Base-by-base conservation (phyloP, 2,329 filamentous ascomycete species). In the Acarospora socialis region DNA sequence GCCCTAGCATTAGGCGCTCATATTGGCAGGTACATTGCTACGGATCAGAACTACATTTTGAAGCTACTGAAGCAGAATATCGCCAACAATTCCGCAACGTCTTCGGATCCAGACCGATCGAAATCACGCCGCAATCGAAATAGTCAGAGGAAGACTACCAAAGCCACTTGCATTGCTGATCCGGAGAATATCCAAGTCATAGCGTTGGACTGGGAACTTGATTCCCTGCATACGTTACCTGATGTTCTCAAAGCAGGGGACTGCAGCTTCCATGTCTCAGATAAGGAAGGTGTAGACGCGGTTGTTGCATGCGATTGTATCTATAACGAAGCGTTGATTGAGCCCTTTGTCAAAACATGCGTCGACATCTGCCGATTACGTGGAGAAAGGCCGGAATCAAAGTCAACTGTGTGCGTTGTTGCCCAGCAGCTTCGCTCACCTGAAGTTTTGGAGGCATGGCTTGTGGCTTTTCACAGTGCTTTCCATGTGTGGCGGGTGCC, bases 231-330 rank as follows among this genome's bases (percentile, higher is more conserved):
- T 1, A 47, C 49, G 3, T 44, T 62, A 5, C 62, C 65, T 0
- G 66, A 72, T 38, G 54, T 65, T 28, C 64, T 76, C 7, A 67
- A 58, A 15, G 41, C 50, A 7, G 45, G 46, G 2, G 51, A 70
- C 18, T 59, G 58, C 2, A 51, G 56, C 7, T 50, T 51, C 9
- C 38, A 43, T 10, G 46, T 49, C 6, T 21, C 31, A 39, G 40
- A 32, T 21, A 52, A 7, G 37, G 25, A 32, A 37, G 65, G 67
- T 35, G 77, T 90, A 43, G 79, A 92, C 46, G 56, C 74, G 9
- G 62, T 95, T 7, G 52, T 95, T 21, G 83, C 84, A 3, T 92
- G 83, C 49, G 90, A 98, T 54, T 94, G 86, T 54, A 78, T 98
- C 44, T 98, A 92, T 62, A 98, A 95, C 55, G 81, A 93, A 43